Base-by-base conservation (phyloP, 345 rosid species). In the Tarenaya hassleriana region DNA sequence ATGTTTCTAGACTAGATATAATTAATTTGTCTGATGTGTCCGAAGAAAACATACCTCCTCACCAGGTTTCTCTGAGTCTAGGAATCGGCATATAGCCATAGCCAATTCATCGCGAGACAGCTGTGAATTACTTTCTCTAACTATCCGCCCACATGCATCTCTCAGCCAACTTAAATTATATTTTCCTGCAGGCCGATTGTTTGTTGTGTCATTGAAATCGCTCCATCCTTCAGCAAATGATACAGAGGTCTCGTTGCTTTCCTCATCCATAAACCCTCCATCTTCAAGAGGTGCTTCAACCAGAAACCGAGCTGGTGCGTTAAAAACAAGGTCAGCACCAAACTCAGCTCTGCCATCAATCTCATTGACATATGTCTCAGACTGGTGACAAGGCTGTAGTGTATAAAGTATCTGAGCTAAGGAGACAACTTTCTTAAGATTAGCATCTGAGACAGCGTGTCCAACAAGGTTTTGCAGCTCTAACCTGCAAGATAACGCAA, bases 91-190 rank as follows among this genome's bases (percentile, higher is more conserved):
- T 52, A 87, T 70, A 47, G 98, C 91, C 95, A 82, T 84, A 35
- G 96, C 96, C 52, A 91, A 62, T 68, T 91, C 98, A 72, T 91
- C 98, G 52, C 63, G 71, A 45, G 98, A 82, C 54, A 91, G 86
- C 45, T 83, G 86, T 43, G 98, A 84, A 64, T 66, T 69, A 62
- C 81, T 77, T 53, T 61, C 82, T 56, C 75, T 72, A 16, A 79
- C 88, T 61, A 91, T 76, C 51, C 38, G 70, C 42, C 82, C 82
- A 61, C 96, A 87, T 16, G 80, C 75, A 68, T 81, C 75, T 82
- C 92, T 82, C 63, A 91, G 68, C 96, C 98, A 91, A 70, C 83
- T 78, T 60, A 91, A 73, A 66, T 79, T 68, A 16, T 69, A 87
- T 42, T 64, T 79, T 47, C 71, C 70, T 60, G 64, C 58, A 13